phyloP scores from a whole-genome alignment of 352 stramenopile species.

The Globisporangium cederbergense region DNA sequence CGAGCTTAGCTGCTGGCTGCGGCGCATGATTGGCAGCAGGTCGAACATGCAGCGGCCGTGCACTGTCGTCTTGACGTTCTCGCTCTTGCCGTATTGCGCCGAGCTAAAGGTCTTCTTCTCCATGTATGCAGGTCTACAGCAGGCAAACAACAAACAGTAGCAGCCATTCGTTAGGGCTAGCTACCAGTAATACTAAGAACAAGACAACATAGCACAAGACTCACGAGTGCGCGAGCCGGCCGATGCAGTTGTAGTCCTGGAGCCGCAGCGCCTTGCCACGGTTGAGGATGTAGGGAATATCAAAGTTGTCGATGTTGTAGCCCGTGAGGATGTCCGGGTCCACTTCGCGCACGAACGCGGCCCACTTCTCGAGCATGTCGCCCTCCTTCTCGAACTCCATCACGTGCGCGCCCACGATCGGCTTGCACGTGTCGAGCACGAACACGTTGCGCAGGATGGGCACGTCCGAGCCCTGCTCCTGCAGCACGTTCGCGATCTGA shows the following conservation, averaged over 20 bases:
- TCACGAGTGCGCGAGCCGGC: constrained; percentile 85
- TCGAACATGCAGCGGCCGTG: constrained; percentile 98
- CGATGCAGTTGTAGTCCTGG: constrained; percentile 71
- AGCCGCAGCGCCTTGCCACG: constrained; percentile 93
- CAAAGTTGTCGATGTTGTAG: constrained; percentile 99
- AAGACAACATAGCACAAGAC: constrained; percentile 13
- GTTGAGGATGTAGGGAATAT: constrained; percentile 99
- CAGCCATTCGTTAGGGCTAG: neutral
- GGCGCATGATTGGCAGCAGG: constrained; percentile 99
- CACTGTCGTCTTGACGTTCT: constrained; percentile 98
- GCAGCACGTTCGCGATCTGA: constrained; percentile 98
- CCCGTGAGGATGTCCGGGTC: constrained; percentile 99
- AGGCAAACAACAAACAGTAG: neutral
- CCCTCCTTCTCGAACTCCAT: constrained; percentile 95
- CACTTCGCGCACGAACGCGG: constrained; percentile 92
- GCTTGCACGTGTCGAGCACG: constrained; percentile 95
- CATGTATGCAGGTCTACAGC: constrained; percentile 78
- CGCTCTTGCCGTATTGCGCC: constrained; percentile 96
- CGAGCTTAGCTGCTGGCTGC: constrained; percentile 98
- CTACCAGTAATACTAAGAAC: neutral
- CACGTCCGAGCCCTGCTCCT: constrained; percentile 71
- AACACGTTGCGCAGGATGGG: constrained; percentile 95
- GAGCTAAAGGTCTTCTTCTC: constrained; percentile 98
- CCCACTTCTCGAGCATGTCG: constrained; percentile 97
- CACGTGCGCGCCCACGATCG: constrained; percentile 98